Evolutionary conservation across 2,329 filamentous ascomycete species (phyloP), one percentile per base, ranked within the genome.

Genomic region (Triangularia setosa): DNA sequence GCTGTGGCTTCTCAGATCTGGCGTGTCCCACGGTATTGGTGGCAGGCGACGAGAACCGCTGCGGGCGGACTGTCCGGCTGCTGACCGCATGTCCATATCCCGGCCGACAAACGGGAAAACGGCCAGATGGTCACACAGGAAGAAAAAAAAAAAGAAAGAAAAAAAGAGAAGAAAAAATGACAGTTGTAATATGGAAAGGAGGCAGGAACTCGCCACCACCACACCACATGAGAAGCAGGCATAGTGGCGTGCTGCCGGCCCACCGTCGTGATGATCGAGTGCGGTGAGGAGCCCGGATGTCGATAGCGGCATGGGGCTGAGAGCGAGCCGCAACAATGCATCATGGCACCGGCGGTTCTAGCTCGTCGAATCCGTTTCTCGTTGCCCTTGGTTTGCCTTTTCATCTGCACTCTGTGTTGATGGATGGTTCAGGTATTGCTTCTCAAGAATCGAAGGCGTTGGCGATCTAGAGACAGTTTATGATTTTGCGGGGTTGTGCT

Each of bases 61-160:
- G 27, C 11, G 27, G 28, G 23, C 9, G 35, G 24, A 18, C 7
- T 60, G 23, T 23, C 58, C 35, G 24, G 58, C 27, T 48, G 40
- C 40, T 60, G 58, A 60, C 58, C 58, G 40, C 58, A 60, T 33
- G 35, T 60, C 53, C 24, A 59, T 7, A 33, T 48, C 35, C 58
- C 35, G 58, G 35, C 24, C 23, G 23, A 44, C 21, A 40, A 21
- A 16, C 30, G 52, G 52, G 14, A 55, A 55, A 55, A 24, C 25
- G 14, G 52, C 52, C 40, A n/a, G 40, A 4, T 21, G 40, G 52
- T 55, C 25, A 23, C 52, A 55, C 24, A 28, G 27, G 23, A 24
- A 28, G 8, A 23, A 28, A 21, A 60, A 18, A 6, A 2, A 33
- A 33, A 12, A 16, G 14, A 40, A 28, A 55, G 23, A 24, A 28